Evolutionary conservation across 805 yeast species (phyloP).

Genomic region (Candida railenensis): DNA sequence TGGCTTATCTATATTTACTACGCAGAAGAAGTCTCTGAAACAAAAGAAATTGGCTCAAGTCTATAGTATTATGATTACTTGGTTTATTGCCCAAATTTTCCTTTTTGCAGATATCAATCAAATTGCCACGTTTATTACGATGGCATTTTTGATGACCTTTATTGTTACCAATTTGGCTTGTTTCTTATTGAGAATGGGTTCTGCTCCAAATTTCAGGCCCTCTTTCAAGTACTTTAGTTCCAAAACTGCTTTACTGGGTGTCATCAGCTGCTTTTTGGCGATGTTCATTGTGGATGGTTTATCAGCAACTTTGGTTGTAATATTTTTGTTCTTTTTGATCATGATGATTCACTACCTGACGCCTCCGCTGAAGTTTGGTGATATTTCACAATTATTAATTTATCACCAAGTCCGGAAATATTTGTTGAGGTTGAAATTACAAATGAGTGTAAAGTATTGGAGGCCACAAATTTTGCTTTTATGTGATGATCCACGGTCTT

Average conservation of each 20-base stretch:
- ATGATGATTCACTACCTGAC: conserved; percentile 82
- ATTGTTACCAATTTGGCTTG: conserved; percentile 94
- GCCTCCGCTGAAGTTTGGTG: conserved; percentile 98
- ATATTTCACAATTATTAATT: conserved; percentile 90
- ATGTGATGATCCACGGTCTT: conserved; percentile 88
- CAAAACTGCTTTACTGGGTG: conserved; percentile 78
- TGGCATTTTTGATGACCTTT: conserved; percentile 97
- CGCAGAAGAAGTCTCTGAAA: conserved; percentile 38
- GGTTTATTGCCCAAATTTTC: conserved; percentile 80
- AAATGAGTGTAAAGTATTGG: conserved; percentile 94
- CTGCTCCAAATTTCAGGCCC: conserved; percentile 99
- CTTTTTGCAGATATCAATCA: conserved; percentile 88
- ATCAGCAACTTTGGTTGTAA: conserved; percentile 75
- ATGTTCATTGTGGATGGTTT: conserved; percentile 95
- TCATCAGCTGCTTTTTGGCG: conserved; percentile 65
- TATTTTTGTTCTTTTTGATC: conserved; percentile 64
- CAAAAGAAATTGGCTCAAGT: conserved; percentile 55
- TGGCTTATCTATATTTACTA: conserved; percentile 55
- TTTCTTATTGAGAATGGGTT: conserved; percentile 77
- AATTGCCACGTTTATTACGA: conserved; percentile 91
- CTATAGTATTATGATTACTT: conserved; percentile 68
- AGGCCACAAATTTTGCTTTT: conserved; percentile 89
- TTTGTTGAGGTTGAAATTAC: conserved; percentile 74
- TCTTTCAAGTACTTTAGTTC: conserved; percentile 85
- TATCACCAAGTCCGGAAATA: conserved; percentile 97